phyloP scores from a whole-genome alignment of 108 stramenopile genomes.

The Chaetoceros tenuissimus region DNA sequence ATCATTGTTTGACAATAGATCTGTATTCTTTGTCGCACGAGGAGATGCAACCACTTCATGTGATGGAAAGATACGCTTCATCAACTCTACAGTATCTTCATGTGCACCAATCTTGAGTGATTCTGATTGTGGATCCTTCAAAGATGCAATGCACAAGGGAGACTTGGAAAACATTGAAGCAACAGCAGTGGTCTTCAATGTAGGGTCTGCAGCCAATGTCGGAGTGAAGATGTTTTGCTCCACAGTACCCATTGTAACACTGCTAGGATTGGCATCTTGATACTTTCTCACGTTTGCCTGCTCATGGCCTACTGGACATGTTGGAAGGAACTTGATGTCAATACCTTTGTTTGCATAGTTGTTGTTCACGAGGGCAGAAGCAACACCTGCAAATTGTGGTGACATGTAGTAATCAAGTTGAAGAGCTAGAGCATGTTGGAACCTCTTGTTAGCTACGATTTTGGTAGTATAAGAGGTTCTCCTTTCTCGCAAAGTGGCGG shows the following conservation, averaged over 20 bases:
- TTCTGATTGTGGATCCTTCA: conserved; percentile 8
- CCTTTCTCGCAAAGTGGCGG: too few species aligned
- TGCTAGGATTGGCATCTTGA: conserved; percentile 11
- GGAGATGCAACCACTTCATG: conserved; percentile 27
- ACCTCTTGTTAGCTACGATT: too few species aligned
- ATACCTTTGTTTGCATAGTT: conserved; percentile 25
- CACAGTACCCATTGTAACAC: conserved; percentile 21
- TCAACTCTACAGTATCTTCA: conserved; percentile 31
- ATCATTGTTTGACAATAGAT: conserved; percentile 22
- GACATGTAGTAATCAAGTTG: conserved; percentile 40
- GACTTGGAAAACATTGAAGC: conserved; percentile 32
- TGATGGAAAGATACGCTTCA: conserved; percentile 22
- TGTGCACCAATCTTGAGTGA: conserved; percentile 24
- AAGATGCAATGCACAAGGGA: conserved; percentile 29
- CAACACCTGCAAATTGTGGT: conserved; percentile 32
- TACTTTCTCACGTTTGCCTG: conserved; percentile 17
- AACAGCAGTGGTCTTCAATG: conserved; percentile 24
- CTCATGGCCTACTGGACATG: conserved; percentile 33
- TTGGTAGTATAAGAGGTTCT: too few species aligned
- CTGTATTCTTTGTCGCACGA: conserved; percentile 32
- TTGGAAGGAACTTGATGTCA: conserved; percentile 30
- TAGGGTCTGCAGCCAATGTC: conserved; percentile 17
- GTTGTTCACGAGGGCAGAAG: conserved; percentile 19
- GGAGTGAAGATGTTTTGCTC: conserved; percentile 44
- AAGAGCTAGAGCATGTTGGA: conserved; percentile 15